Evolutionary conservation across 768 basidiomycete species (phyloP).

Genomic region (Tylopilus felleus): DNA sequence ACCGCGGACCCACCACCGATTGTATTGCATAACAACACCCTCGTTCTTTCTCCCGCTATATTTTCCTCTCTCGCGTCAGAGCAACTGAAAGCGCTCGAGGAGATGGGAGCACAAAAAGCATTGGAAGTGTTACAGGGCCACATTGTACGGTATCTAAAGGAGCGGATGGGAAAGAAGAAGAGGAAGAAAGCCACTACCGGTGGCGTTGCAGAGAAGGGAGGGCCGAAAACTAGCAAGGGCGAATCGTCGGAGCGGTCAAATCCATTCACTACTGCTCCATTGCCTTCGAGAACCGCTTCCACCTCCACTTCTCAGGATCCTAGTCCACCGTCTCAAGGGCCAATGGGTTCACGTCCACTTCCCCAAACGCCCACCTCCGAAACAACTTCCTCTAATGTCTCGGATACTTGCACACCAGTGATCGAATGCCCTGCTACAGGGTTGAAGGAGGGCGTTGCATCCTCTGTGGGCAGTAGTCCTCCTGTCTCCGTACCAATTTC

Average conservation of each 20-base stretch:
- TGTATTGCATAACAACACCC: constrained; percentile 77
- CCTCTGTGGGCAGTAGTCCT: constrained; percentile 18
- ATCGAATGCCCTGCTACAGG: constrained; percentile 3
- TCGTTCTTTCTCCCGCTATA: constrained; percentile 81
- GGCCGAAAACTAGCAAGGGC: constrained; percentile 39
- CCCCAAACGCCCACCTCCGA: neutral
- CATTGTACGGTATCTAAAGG: constrained; percentile 83
- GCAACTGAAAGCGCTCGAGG: constrained; percentile 72
- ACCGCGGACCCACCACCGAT: constrained; percentile 58
- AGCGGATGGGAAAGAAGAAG: constrained; percentile 46
- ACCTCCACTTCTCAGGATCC: constrained; percentile 5
- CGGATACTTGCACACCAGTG: constrained; percentile 12
- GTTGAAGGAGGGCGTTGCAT: constrained; percentile 19
- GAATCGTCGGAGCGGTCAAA: constrained; percentile 24
- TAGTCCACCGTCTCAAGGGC: neutral
- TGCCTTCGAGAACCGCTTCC: constrained; percentile 27
- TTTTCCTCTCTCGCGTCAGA: constrained; percentile 75
- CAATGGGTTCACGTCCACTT: neutral
- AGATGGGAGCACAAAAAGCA: constrained; percentile 78
- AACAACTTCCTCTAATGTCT: neutral
- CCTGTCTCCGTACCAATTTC: constrained; percentile 35
- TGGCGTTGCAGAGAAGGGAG: constrained; percentile 37
- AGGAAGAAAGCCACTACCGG: constrained; percentile 37
- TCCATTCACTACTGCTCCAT: constrained; percentile 48
- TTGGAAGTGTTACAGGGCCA: constrained; percentile 78